Evolutionary conservation across 768 basidiomycete genomes (phyloP).

Genomic region (Agaricus sinodeliciosus): DNA sequence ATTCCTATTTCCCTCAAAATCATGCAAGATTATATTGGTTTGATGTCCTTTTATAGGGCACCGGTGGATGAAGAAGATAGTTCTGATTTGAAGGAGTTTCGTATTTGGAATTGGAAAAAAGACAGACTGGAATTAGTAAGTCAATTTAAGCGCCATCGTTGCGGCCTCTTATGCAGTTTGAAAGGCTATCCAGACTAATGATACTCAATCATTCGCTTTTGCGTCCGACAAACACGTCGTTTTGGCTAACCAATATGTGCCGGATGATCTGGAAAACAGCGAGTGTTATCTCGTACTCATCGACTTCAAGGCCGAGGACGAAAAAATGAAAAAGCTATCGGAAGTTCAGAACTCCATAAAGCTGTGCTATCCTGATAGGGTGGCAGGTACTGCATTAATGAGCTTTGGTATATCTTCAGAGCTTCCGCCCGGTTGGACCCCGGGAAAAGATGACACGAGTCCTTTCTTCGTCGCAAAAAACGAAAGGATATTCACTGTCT

Average conservation of each 20-base stretch:
- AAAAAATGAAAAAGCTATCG: constrained; percentile 21
- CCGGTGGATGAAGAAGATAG: constrained; percentile 18
- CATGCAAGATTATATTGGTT: constrained; percentile 42
- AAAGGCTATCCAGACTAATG: constrained; percentile 22
- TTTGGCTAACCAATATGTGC: constrained; percentile 21
- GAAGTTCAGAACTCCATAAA: constrained; percentile 27
- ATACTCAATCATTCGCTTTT: constrained; percentile 35
- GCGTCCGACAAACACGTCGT: constrained; percentile 34
- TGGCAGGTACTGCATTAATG: constrained; percentile 19
- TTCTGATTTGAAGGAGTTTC: constrained; percentile 31
- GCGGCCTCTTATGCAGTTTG: constrained; percentile 10
- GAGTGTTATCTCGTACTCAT: constrained; percentile 25
- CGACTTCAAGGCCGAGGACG: constrained; percentile 28
- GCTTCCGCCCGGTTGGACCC: constrained; percentile 41
- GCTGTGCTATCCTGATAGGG: constrained; percentile 36
- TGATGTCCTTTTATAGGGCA: constrained; percentile 33
- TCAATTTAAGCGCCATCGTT: constrained; percentile 7
- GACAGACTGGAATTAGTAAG: constrained; percentile 44
- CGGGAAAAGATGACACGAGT: constrained; percentile 23
- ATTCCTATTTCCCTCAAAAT: constrained; percentile 46
- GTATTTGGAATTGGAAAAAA: constrained; percentile 66
- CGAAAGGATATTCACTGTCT: constrained; percentile 41
- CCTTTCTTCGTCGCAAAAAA: constrained; percentile 40
- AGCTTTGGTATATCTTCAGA: constrained; percentile 45
- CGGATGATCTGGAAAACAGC: constrained; percentile 13